Base-by-base conservation (phyloP, 768 basidiomycete genomes). In the Boletus tylopilopsis region DNA sequence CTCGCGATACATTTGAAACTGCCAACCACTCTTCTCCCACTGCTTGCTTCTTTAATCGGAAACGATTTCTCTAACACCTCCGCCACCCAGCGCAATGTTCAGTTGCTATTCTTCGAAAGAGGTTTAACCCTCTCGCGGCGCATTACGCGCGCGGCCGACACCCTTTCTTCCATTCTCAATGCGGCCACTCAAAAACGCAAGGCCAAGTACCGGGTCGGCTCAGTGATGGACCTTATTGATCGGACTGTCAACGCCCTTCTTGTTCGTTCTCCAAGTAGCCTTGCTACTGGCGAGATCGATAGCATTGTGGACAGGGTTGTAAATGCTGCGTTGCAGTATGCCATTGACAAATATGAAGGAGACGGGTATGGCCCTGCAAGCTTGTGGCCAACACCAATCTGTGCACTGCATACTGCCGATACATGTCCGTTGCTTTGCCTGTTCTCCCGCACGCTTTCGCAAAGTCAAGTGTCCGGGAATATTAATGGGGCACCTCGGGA, bases 191-290 rank as follows among this genome's bases (percentile, higher is more conserved):
- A 70, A 42, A 77, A 75, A 51, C 73, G 72, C 32, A 79, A 76
- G 49, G 69, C 69, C 29, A 82, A 77, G 59, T 73, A 82, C 50
- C 77, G 73, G 61, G 73, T 87, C 13, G 79, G 74, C 24, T 81
- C 81, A 54, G 87, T 87, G 41, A 84, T 89, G 78, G 84, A 89
- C 62, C 79, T 90, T 53, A 88, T 90, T 48, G 82, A 83, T 51
- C 74, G 77, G 42, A 79, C 85, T 0, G 82, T 88, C 18, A 77
- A 78, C 43, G 68, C 77, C 1, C 73, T 90, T 6, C 68, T 87
- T 21, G 71, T 83, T 50, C 74, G 78, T 4, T 62, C 70, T 9
- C 64, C 75, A 15, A 72, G 73, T 3, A 62, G 50, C 47, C 67
- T 85, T 61, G 74, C 77, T 10, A 68, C 80, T 0, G 81, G 80